Conservation (phyloP, 345 rosid genomes). For the Rhodomyrtus tomentosa region DNA sequence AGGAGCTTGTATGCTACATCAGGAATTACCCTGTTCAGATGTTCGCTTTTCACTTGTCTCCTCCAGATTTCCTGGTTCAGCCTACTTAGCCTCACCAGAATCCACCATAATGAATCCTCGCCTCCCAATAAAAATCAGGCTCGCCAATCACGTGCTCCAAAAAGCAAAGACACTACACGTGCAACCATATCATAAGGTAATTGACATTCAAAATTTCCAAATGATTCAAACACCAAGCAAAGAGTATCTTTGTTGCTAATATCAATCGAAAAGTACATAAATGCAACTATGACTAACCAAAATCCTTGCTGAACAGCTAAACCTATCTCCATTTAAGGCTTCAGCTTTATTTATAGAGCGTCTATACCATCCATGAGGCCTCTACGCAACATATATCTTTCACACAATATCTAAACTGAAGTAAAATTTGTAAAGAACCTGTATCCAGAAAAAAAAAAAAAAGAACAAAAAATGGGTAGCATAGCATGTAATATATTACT, state of each 20-base stretch:
- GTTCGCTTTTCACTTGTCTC: slow-evolving; percentile 7
- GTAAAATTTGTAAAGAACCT: neutral
- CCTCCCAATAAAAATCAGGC: neutral
- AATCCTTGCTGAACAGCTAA: neutral
- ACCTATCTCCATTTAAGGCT: neutral
- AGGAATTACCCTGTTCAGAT: slow-evolving; percentile 27
- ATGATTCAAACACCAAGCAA: neutral
- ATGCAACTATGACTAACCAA: neutral
- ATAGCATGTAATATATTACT: neutral
- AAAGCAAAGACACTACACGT: neutral
- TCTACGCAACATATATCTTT: neutral
- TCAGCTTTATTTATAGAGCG: neutral
- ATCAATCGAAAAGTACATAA: neutral
- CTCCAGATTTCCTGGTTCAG: neutral
- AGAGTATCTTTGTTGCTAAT: neutral
- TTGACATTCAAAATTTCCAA: neutral
- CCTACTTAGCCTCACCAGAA: slow-evolving; percentile 16
- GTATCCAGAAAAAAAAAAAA: neutral
- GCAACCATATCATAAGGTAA: neutral
- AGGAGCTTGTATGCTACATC: neutral
- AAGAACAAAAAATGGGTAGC: neutral
- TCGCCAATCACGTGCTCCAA: neutral
- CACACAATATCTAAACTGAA: neutral
- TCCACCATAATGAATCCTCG: slow-evolving; percentile 22
- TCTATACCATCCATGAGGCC: neutral